Evolutionary conservation across 495 filamentous ascomycete species (phyloP).

Genomic region (Neurospora tetrasperma): DNA sequence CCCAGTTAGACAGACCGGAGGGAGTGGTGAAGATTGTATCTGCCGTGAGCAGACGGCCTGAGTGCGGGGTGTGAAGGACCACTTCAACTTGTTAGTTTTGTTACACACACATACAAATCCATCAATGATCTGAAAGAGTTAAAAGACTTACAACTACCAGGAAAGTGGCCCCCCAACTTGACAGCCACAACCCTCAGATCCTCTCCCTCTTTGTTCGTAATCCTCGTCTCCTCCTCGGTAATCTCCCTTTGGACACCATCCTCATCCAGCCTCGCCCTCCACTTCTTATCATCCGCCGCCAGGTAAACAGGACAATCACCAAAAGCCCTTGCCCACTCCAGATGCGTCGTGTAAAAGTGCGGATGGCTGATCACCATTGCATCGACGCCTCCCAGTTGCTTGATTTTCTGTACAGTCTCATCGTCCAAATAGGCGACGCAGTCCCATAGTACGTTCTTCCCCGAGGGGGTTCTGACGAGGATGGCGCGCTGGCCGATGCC

Average conservation of each 20-base stretch:
- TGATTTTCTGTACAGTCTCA: slow-evolving; percentile 41
- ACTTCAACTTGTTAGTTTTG: slow-evolving; percentile 14
- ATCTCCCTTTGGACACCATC: slow-evolving; percentile 21
- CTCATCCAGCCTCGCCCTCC: slow-evolving; percentile 33
- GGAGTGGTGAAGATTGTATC: slow-evolving; percentile 63
- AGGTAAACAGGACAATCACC: slow-evolving; percentile 50
- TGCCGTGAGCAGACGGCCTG: slow-evolving; percentile 51
- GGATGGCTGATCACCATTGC: slow-evolving; percentile 73
- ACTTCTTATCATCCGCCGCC: slow-evolving; percentile 49
- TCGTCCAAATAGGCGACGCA: slow-evolving; percentile 54
- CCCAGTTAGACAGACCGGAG: slow-evolving; percentile 35
- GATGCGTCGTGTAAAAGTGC: slow-evolving; percentile 64
- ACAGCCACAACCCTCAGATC: slow-evolving; percentile 47
- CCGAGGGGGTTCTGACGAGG: slow-evolving; percentile 45
- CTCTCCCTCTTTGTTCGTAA: slow-evolving; percentile 27
- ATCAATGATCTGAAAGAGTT: background rate
- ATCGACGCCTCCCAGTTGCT: slow-evolving; percentile 46
- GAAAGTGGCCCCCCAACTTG: slow-evolving; percentile 67
- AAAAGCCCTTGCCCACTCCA: slow-evolving; percentile 56
- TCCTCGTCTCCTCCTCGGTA: slow-evolving; percentile 20
- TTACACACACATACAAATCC: background rate
- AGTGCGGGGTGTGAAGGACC: slow-evolving; percentile 42
- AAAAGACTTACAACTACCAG: slow-evolving; percentile 38
- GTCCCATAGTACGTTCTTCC: slow-evolving; percentile 64
- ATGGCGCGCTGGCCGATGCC: slow-evolving; percentile 66